Evolutionary conservation across 139 green algal genomes (phyloP), one percentile per base, ranked within the genome.

Genomic region (Bryopsis sp.): DNA sequence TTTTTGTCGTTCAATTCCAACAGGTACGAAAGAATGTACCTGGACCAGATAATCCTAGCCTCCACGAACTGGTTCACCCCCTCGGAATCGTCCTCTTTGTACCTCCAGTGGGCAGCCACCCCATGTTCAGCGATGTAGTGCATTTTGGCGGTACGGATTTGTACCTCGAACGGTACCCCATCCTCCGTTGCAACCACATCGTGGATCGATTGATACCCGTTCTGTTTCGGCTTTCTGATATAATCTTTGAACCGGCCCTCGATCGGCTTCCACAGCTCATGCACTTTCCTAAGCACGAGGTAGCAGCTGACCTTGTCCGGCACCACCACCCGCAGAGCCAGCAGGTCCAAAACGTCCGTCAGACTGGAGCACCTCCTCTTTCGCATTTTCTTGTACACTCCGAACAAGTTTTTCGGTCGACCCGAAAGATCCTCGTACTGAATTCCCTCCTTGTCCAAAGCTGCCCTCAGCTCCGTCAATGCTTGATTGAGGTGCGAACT

Each of bases 71-170:
- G 28, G 19, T 47, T 26, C 31, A 63, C 54, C 22, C 8, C n/a
- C 11, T 19, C 54, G 54, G 24, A 28, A 46, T 46, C 34, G 32
- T 47, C 48, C 80, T 97, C 93, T 82, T 98, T 98, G 82, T 98
- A 98, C 39, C 86, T 83, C 93, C 93, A 98, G 77, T 98, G 93
- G 22, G 92, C 90, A 0, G 92, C 89, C 8, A 94, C 74, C 35
- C 93, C 93, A 36, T 91, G 95, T 80, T 98, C 93, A 0, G 91
- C 88, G 1, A 90, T 79, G 66, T 82, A 86, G 79, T 97, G 91
- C 91, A 97, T 97, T 71, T 95, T 91, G 63, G 73, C 69, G n/a
- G 90, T 96, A 63, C 92, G 82, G 63, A 98, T 94, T 74, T 96
- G 90, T 11, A 67, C 59, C 33, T 67, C 59, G 22, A 74, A 59